phyloP scores from a whole-genome alignment of 179 eudicot genomes.

The Amaranthus tricolor region DNA sequence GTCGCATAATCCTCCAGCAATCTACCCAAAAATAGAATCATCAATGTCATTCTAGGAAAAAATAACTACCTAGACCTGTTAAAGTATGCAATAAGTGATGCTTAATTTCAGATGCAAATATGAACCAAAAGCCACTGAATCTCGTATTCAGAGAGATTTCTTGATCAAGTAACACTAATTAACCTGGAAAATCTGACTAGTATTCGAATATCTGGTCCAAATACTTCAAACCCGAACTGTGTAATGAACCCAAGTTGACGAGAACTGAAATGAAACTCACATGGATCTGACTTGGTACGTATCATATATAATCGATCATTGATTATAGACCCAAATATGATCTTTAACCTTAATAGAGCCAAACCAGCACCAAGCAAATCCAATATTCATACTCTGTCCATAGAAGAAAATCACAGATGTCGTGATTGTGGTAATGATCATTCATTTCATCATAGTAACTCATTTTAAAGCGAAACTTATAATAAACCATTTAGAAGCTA shows the following conservation, averaged over 20 bases:
- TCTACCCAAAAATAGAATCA: slow-evolving; percentile 31
- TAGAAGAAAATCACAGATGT: no score
- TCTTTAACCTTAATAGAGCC: no score
- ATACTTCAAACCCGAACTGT: background rate
- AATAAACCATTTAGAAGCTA: no score
- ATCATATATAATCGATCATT: no score
- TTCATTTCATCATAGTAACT: no score
- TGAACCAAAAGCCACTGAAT: background rate
- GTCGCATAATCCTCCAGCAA: slow-evolving; percentile 93
- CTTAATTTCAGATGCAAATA: background rate
- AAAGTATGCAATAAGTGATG: background rate
- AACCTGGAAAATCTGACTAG: no score
- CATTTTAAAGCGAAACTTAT: no score
- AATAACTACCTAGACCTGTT: background rate
- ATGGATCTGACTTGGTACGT: no score
- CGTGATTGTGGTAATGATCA: no score
- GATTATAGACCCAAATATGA: background rate
- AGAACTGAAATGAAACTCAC: background rate
- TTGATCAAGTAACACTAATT: background rate
- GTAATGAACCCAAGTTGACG: background rate
- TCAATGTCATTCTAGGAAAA: background rate
- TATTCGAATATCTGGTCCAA: background rate
- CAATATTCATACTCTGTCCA: no score
- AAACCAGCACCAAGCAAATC: no score
- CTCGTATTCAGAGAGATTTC: background rate